A percentile compares a stretch with the other conserved stretches of the same genome.
Conservation (phyloP, 208 protist species). For the Leishmania gerbilli region DNA sequence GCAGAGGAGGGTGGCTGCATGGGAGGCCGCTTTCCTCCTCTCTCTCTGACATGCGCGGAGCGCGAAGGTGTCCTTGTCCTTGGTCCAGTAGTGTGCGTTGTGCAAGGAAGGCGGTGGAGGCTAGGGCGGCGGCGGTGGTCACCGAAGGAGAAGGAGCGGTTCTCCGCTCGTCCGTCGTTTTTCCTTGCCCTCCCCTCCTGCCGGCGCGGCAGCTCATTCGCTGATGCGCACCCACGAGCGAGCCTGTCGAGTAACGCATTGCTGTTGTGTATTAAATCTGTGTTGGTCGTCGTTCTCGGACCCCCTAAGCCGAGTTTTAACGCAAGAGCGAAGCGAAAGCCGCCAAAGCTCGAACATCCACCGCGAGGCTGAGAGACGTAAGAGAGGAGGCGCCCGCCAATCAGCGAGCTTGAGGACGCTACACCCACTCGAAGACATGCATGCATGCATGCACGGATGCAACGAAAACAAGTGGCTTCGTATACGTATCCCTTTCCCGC, state of each 20-base stretch:
- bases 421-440: not conserved
- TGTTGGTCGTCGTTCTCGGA: not conserved
- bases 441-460: not conserved
- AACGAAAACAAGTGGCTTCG: not conserved
- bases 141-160: not conserved
- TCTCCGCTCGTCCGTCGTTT: not conserved
- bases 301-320: not conserved
- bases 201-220: not conserved
- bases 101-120: not conserved
- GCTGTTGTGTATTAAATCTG: not conserved
- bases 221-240: not conserved
- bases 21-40: not conserved
- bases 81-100: not conserved
- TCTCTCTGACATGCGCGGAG: not conserved
- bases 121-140: not conserved
- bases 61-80: not conserved
- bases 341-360: not conserved
- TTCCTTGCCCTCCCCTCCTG: not conserved
- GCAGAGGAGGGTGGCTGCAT: not conserved
- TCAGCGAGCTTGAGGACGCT: not conserved
- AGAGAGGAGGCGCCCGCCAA: not conserved
- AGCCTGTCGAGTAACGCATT: conserved; percentile 4
- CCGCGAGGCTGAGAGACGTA: not conserved
- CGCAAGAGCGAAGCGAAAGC: not conserved
- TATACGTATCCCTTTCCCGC: not conserved